Base-by-base conservation (phyloP, 257 asterid genomes). In the Solanum bulbocastanum region DNA sequence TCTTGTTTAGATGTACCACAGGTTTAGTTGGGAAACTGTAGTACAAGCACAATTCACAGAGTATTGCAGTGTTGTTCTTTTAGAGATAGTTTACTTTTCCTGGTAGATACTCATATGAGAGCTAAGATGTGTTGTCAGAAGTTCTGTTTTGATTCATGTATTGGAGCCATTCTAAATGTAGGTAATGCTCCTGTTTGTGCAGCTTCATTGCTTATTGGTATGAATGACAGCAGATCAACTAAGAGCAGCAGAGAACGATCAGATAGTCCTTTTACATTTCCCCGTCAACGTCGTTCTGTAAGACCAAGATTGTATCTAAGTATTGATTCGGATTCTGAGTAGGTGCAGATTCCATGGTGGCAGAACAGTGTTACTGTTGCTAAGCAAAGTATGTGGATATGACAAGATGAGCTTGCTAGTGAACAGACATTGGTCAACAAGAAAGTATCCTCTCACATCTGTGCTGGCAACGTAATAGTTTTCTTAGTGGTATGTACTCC, bases 271-370 rank as follows among this genome's bases (percentile, higher is more conserved):
- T 93, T 96, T 90, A 86, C 92, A 44, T 90, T 94, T 89, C 99
- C 98, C 73, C 96, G 98, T 82, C 98, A 96, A 88, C 92, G 93
- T 83, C 99, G 99, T 83, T 96, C 99, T 71, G 99, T 97, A 90
- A 97, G 98, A 92, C 98, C 95, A 73, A 93, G 96, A 91, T 88
- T 96, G 72, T 90, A 92, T 86, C 90, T 95, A 60, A 93, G 98
- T 84, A 92, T 95, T 89, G 98, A 92, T 91, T 93, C 99, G 86
- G 99, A 94, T 87, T 93, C 99, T 4, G 99, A 95, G 94, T 95
- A 91, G 91, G 88, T 37, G 75, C 71, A 58, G 65, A 66, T 85
- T 83, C 52, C 56, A 49, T 83, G 62, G 83, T 35, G 83, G 89
- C 27, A 68, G 86, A 60, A 23, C 32, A 74, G 46, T 83, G 88